Evolutionary conservation across 2,329 filamentous ascomycete species (phyloP).

Genomic region (Ophiostoma piceae): DNA sequence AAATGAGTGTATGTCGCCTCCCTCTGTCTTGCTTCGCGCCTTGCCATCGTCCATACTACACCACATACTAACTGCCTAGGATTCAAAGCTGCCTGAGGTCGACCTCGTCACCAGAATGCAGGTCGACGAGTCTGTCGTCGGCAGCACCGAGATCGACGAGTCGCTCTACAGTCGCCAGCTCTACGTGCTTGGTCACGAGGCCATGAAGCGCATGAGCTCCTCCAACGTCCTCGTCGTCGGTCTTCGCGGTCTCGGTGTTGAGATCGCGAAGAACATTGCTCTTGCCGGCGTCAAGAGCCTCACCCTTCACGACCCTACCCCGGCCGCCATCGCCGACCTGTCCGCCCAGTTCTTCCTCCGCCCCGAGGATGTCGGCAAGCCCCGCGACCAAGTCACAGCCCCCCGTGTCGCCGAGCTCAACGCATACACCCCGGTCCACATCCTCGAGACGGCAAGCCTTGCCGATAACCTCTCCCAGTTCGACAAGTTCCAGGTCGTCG

Average conservation of each 20-base stretch:
- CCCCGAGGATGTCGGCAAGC: constrained; percentile 82
- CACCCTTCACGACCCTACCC: constrained; percentile 84
- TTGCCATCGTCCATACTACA: neutral
- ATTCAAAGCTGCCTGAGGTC: constrained; percentile 54
- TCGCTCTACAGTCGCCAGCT: constrained; percentile 70
- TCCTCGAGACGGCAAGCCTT: constrained; percentile 64
- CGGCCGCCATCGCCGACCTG: constrained; percentile 77
- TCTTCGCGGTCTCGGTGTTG: constrained; percentile 88
- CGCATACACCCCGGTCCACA: constrained; percentile 84
- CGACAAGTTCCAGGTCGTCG: constrained; percentile 87
- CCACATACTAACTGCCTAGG: constrained; percentile 17
- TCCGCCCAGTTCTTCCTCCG: constrained; percentile 97
- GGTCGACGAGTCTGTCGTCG: constrained; percentile 55
- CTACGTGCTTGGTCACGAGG: constrained; percentile 66
- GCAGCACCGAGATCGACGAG: constrained; percentile 61
- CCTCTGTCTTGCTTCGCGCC: neutral
- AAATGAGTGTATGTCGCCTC: constrained; percentile 52
- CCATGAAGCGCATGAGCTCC: constrained; percentile 98
- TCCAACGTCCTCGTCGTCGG: constrained; percentile 92
- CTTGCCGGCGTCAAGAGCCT: constrained; percentile 97
- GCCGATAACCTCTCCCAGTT: constrained; percentile 72
- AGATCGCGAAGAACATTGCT: constrained; percentile 98
- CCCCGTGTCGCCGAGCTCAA: constrained; percentile 92
- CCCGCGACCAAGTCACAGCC: constrained; percentile 77
- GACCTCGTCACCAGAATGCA: constrained; percentile 61